Evolutionary conservation across 139 green algal genomes (phyloP).

Genomic region (Klebsormidium nitens): DNA sequence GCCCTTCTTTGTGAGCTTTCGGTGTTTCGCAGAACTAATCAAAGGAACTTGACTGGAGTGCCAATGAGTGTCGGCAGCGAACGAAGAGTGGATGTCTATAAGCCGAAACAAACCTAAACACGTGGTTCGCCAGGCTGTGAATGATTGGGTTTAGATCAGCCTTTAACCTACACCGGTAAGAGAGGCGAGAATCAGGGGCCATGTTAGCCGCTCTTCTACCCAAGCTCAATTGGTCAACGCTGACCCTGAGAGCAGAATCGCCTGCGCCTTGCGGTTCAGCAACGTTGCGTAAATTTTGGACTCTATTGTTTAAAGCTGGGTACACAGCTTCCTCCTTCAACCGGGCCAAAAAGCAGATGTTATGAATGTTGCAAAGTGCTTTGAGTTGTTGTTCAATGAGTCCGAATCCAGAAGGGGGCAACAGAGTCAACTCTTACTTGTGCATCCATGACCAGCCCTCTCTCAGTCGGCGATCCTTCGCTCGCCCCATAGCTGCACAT

Average conservation of each 20-base stretch:
- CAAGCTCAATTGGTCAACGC: too few relatives aligned
- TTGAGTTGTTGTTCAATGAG: neutral
- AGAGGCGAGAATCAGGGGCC: too few relatives aligned
- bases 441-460: constrained; percentile 37
- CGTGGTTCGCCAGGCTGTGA: neutral
- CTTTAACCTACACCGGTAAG: neutral
- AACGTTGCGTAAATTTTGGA: too few relatives aligned
- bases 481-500: constrained; percentile 33
- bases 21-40: too few relatives aligned
- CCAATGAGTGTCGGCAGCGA: neutral
- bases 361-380: neutral
- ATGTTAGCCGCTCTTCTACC: too few relatives aligned
- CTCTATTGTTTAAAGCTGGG: constrained; percentile 9
- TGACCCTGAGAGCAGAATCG: too few relatives aligned
- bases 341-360: too few relatives aligned
- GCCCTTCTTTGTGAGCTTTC: too few relatives aligned
- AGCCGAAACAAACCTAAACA: neutral
- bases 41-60: neutral
- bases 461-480: constrained; percentile 32
- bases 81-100: neutral
- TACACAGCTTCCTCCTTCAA: constrained; percentile 6
- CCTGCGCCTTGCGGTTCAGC: too few relatives aligned
- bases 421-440: too few relatives aligned
- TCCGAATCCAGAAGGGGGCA: constrained; percentile 2
- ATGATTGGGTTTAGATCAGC: neutral